Evolutionary conservation across 805 yeast genomes (phyloP), one percentile per base, ranked within the genome.

Genomic region (Metschnikowia matae): DNA sequence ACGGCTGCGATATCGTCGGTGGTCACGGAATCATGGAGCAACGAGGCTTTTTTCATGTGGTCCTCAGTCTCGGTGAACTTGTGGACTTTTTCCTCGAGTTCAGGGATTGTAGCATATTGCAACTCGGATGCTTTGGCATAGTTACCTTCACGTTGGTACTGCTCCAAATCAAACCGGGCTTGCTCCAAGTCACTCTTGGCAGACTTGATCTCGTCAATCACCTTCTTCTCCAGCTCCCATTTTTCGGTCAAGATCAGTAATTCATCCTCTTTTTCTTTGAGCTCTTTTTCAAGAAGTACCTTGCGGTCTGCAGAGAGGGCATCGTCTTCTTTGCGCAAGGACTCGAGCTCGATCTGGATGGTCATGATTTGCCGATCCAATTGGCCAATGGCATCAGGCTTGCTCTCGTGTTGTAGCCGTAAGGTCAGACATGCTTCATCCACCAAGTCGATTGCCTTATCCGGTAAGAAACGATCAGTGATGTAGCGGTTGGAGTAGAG

Each of bases 341-440:
- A 89, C 68, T 92, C 99, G 52, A 94, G 76, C 68, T 94, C 99
- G 59, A 94, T 94, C 68, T 91, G 91, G 54, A 94, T 85, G 3
- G 96, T 94, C 90, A 92, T 89, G 43, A 92, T 83, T 29, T 84
- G 78, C 54, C 98, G 81, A 65, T 92, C 98, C 51, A 92, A 75
- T 43, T 84, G 87, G 61, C 90, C 92, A 48, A 94, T 87, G 1
- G 91, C 89, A 63, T 92, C 99, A 0, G 99, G 99, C 65, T 90
- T 91, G 1, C 97, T 89, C 70, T 92, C 99, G 65, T 94, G 98
- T 68, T 92, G 99, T 52, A 92, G 74, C 56, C 99, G 77, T 51
- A 92, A 75, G 0, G 96, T 96, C 3, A 97, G 94, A 71, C 98
- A 91, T 0, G 98, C 97, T 65, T 92, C 99, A 69, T 92, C 99